Percentiles rank a stretch among this genome's conserved stretches.
phyloP scores from a whole-genome alignment of 1,284 basidiomycete species.

The Cryptococcus floricola region DNA sequence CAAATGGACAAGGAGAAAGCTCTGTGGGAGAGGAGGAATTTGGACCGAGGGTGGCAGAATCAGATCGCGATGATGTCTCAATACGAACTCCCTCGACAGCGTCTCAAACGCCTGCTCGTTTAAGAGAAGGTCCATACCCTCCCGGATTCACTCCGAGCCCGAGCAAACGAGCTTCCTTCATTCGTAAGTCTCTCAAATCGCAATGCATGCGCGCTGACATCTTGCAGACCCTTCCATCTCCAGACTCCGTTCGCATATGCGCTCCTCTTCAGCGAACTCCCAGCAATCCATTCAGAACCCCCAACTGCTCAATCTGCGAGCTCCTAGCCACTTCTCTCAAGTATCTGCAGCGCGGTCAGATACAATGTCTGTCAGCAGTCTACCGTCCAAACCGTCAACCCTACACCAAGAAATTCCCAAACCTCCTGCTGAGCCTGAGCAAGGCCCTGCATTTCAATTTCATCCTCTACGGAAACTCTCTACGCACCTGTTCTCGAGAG shows the following conservation, averaged over 20 bases:
- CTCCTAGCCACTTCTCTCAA: conserved; percentile 41
- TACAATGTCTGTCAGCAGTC: conserved; percentile 27
- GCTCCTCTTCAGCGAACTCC: conserved; percentile 60
- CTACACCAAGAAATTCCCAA: background rate
- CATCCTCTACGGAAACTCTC: conserved; percentile 61
- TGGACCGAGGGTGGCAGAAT: conserved; percentile 32
- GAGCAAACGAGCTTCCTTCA: conserved; percentile 16
- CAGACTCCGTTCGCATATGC: conserved; percentile 62
- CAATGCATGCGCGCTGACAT: conserved; percentile 41
- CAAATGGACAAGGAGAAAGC: conserved; percentile 2
- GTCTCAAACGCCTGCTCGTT: conserved; percentile 25
- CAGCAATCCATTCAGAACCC: conserved; percentile 40
- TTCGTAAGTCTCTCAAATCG: conserved; percentile 23
- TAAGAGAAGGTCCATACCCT: conserved; percentile 5
- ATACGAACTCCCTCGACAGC: conserved; percentile 53
- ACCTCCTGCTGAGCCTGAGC: background rate
- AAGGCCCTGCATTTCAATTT: conserved; percentile 35
- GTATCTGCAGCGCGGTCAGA: conserved; percentile 39
- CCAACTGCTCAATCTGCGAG: conserved; percentile 19
- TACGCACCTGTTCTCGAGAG: conserved; percentile 51
- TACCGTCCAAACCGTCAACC: conserved; percentile 1
- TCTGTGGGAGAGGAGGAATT: conserved; percentile 34
- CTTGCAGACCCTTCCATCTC: conserved; percentile 75
- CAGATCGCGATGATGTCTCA: conserved; percentile 46
- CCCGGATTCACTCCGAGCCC: conserved; percentile 9